Base-by-base conservation (phyloP, 2,329 filamentous ascomycete genomes). In the Neopestalotiopsis sp. region DNA sequence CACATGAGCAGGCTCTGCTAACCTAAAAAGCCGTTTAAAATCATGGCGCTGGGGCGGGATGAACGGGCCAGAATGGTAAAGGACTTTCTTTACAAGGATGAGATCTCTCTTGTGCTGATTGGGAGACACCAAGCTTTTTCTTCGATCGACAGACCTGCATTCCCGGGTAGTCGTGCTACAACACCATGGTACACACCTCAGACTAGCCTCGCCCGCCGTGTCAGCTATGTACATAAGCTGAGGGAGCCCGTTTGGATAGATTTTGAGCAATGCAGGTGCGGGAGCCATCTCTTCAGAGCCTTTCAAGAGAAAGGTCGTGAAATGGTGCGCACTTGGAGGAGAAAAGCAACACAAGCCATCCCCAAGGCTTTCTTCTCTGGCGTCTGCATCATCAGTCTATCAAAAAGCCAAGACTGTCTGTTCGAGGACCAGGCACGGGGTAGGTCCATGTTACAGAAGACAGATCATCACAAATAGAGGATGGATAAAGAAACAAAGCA, bases 391-490 rank as follows among this genome's bases (percentile, higher is more conserved):
- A 10, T 38, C 34, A 7, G 5, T 38, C 34, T 38, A 38, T 38
- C 34, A 7, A 38, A 38, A 38, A 38, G 34, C 10, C 34, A 10
- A 38, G 34, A 38, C 34, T 38, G 13, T 57, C 53, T 57, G 53
- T 57, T 57, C 53, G 28, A 53, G 45, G 20, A 17, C 45, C 45
- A 53, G 57, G 24, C 20, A 34, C 57, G 30, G 57, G 24, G 30
- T 30, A 34, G 5, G 40, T 24, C 20, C 20, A 24, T 42, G 14
- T 17, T 40, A 28, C 17, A 57, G 61, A 67, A 45, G 59, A 53
- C 65, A 67, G 65, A 67, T 67, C 65, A 67, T 61, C 65, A 59
- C 20, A 58, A 66, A 59, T 10, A 24, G 40, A 38, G 34, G 40
- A 62, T 38, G 17, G 45, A n/a, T 53, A 53, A 53, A 20, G 45